phyloP scores from a whole-genome alignment of 139 green algal genomes.

The Chlamydomonas incerta region DNA sequence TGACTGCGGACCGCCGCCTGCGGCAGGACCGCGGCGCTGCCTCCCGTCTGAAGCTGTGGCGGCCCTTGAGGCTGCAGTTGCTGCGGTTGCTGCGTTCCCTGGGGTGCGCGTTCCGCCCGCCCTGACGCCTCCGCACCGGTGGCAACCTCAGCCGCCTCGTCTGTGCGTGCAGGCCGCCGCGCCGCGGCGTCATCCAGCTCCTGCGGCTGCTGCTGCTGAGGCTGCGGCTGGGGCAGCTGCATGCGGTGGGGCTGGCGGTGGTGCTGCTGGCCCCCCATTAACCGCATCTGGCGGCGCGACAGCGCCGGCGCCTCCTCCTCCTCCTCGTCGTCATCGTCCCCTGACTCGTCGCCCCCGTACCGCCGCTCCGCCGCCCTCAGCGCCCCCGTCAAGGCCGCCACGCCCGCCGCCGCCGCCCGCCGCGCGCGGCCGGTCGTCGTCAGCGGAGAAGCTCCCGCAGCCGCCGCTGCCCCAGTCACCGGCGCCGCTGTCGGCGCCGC shows the following conservation, averaged over 20 bases:
- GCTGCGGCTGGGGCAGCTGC: neutral
- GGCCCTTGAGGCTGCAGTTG: no score
- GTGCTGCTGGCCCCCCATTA: neutral
- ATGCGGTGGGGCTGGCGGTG: neutral
- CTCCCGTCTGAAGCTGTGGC: no score
- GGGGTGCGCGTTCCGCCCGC: no score
- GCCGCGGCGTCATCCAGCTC: neutral
- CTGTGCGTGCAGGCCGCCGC: neutral
- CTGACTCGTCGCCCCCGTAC: neutral
- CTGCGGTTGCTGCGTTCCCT: no score
- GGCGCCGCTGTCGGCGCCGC: no score
- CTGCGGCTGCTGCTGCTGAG: neutral
- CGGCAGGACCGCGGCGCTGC: no score
- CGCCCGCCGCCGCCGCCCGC: neutral
- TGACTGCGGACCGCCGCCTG: no score
- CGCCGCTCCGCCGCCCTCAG: neutral
- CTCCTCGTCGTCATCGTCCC: neutral
- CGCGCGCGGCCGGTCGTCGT: conserved; percentile 1
- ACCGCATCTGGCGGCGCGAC: neutral
- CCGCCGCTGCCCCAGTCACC: neutral
- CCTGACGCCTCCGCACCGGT: no score
- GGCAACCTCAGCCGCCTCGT: neutral
- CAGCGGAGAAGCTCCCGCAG: neutral
- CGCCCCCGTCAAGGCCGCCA: neutral
- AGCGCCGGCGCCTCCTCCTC: neutral